phyloP scores from a whole-genome alignment of 2,329 filamentous ascomycete genomes.

The Pestalotiopsis sp. region DNA sequence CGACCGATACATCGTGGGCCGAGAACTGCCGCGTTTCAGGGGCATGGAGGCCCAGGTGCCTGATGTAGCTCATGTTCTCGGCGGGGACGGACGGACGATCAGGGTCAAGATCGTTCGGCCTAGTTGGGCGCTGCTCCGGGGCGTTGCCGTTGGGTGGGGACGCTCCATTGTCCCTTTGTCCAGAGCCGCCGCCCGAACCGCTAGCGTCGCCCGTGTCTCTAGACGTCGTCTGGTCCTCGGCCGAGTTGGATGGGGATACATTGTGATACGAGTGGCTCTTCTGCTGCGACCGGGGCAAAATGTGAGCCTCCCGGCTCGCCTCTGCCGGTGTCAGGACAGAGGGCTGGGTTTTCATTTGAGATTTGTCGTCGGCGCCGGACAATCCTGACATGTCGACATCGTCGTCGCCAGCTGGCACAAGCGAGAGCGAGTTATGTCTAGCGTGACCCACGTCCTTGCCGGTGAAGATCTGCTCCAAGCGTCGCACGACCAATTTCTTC shows the following conservation, averaged over 20 bases:
- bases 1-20: constrained; percentile 56
- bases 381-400: constrained; percentile 29
- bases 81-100: constrained; percentile 74
- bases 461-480: constrained; percentile 81
- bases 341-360: neutral
- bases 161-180: constrained; percentile 44
- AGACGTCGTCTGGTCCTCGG: constrained; percentile 49
- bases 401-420: constrained; percentile 29
- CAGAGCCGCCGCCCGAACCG: constrained; percentile 25
- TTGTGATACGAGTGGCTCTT: constrained; percentile 47
- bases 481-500: constrained; percentile 75
- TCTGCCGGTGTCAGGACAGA: constrained; percentile 27
- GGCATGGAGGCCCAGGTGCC: constrained; percentile 70
- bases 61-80: constrained; percentile 81
- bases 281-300: constrained; percentile 36
- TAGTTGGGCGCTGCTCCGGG: constrained; percentile 75
- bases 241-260: constrained; percentile 48
- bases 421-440: constrained; percentile 34
- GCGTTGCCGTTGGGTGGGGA: constrained; percentile 29
- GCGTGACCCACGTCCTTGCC: constrained; percentile 58
- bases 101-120: constrained; percentile 76
- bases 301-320: constrained; percentile 50
- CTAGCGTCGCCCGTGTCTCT: constrained; percentile 35
- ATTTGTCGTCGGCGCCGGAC: constrained; percentile 39
- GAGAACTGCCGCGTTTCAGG: constrained; percentile 54